These are phyloP conservation scores for Marasmius sp. DNA, from an alignment of 1,284 basidiomycete genomes.

Conservation along the genomic window DNA sequence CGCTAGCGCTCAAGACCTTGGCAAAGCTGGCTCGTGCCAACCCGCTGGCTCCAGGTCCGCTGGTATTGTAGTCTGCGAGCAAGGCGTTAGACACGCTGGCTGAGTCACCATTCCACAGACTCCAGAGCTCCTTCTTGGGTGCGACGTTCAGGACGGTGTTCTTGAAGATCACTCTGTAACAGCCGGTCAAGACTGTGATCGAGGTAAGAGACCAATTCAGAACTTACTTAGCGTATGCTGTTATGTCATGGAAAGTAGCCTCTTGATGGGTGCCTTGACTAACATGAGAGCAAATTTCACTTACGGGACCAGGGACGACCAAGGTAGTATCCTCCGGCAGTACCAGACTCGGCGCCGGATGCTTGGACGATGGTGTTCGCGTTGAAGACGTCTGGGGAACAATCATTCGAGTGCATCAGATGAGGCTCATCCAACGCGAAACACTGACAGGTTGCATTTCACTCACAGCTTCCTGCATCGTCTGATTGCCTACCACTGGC, in stretches of 20 bases:
- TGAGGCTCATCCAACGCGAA: not conserved
- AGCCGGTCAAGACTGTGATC: not conserved
- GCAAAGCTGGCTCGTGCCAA: constrained; percentile 8
- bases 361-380: constrained; percentile 48
- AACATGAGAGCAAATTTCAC: not conserved
- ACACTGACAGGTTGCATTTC: not conserved
- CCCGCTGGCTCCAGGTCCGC: constrained; percentile 4
- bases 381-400: constrained; percentile 43
- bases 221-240: constrained; percentile 26
- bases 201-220: constrained; percentile 13
- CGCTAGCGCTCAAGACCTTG: not conserved
- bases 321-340: constrained; percentile 39
- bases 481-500: constrained; percentile 49
- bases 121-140: constrained; percentile 46
- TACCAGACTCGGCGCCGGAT: constrained; percentile 37
- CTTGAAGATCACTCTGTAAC: constrained; percentile 44
- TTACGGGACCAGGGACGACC: constrained; percentile 47
- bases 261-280: not conserved
- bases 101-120: constrained; percentile 39
- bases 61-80: constrained; percentile 46
- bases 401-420: not conserved
- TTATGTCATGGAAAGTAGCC: not conserved
- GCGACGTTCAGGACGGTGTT: constrained; percentile 40
- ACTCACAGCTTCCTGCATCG: constrained; percentile 48
- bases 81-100: constrained; percentile 41